Percentiles rank a stretch among this genome's conserved stretches.
These are phyloP conservation scores for Mentha longifolia DNA, from an alignment of 257 asterid species.

Conservation along the genomic window DNA sequence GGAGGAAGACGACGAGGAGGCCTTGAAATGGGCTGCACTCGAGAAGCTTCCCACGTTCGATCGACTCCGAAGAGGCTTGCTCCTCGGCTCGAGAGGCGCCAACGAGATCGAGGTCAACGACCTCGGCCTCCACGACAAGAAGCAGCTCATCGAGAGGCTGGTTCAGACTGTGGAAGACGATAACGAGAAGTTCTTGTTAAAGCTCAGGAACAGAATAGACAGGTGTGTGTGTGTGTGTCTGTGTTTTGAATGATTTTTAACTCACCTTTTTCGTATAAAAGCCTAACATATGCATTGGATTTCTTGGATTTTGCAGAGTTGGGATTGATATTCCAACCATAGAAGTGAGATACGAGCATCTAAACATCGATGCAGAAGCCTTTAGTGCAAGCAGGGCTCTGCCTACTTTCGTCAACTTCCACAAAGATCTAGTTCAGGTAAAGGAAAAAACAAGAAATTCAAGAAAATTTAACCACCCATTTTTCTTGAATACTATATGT, in stretches of 20 bases:
- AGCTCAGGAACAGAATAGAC: constrained; percentile 54
- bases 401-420: constrained; percentile 50
- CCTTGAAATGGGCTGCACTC: constrained; percentile 75
- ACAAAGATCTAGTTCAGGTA: constrained; percentile 43
- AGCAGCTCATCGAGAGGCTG: constrained; percentile 48
- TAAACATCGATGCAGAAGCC: constrained; percentile 50
- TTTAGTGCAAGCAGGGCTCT: constrained; percentile 43
- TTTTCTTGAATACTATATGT: no score
- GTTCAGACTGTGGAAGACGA: constrained; percentile 62
- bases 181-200: constrained; percentile 57
- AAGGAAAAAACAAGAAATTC: no score
- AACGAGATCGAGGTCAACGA: constrained; percentile 49
- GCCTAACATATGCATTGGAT: background rate
- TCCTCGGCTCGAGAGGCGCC: constrained; percentile 54
- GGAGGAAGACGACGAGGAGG: constrained; percentile 70
- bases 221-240: constrained; percentile 36
- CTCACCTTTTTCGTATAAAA: background rate
- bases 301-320: constrained; percentile 40
- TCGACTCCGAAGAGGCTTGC: constrained; percentile 60
- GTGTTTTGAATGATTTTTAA: background rate
- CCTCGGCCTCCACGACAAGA: constrained; percentile 54
- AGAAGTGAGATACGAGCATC: constrained; percentile 54
- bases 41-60: constrained; percentile 67
- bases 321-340: constrained; percentile 57
- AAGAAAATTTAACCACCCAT: background rate